These are phyloP conservation scores for Zasmidium angulare DNA, from an alignment of 2,329 filamentous ascomycete genomes.

Conservation along the genomic window DNA sequence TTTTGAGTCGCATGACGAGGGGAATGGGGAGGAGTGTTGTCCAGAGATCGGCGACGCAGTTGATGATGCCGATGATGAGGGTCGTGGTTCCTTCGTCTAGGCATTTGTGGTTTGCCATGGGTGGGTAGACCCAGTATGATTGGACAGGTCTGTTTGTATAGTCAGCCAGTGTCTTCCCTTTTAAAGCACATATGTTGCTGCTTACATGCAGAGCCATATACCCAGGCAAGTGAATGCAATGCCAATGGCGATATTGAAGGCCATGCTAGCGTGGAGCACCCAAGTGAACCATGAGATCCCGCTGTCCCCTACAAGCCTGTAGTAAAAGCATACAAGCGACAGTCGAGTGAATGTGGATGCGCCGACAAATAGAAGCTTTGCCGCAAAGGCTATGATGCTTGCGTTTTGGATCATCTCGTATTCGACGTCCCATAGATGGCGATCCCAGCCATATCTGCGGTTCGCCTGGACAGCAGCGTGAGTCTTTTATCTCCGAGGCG, in stretches of 20 bases:
- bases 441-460: conserved; percentile 42
- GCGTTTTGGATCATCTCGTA: conserved; percentile 23
- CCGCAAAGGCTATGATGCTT: conserved; percentile 42
- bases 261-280: conserved; percentile 40
- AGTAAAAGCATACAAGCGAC: conserved; percentile 49
- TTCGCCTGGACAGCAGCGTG: conserved; percentile 44
- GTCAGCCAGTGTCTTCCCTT: not conserved
- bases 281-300: conserved; percentile 40
- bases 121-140: conserved; percentile 44
- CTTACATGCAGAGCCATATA: conserved; percentile 43
- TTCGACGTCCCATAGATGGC: conserved; percentile 43
- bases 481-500: conserved; percentile 10
- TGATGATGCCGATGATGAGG: conserved; percentile 43
- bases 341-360: conserved; percentile 46
- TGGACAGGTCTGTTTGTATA: conserved; percentile 34
- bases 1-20: conserved; percentile 43
- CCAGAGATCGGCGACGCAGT: conserved; percentile 43
- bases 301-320: conserved; percentile 44
- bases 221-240: conserved; percentile 39
- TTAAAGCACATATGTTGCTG: conserved; percentile 5
- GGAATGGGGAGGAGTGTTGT: conserved; percentile 47
- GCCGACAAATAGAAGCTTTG: conserved; percentile 44
- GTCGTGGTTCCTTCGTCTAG: conserved; percentile 43
- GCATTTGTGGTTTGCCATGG: conserved; percentile 36
- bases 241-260: conserved; percentile 39